Percentiles rank a stretch among this genome's conserved stretches.
phyloP scores from a whole-genome alignment of 768 basidiomycete genomes.

The Antrodiella citrinella region DNA sequence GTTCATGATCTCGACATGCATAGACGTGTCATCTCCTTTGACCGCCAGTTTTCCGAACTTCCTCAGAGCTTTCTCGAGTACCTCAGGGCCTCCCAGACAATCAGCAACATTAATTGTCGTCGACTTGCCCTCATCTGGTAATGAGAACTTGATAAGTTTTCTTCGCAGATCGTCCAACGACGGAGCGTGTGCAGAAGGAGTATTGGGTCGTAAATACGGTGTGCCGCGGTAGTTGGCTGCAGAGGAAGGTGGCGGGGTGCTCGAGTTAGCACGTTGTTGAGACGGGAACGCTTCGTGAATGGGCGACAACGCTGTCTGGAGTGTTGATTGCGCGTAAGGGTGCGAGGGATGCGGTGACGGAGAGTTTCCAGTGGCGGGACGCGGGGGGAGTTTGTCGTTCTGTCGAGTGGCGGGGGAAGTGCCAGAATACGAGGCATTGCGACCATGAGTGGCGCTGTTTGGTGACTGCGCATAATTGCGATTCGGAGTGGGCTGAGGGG shows the following conservation, averaged over 20 bases:
- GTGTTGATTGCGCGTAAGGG: constrained; percentile 40
- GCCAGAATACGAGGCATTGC: constrained; percentile 44
- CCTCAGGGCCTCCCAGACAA: constrained; percentile 75
- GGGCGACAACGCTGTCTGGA: constrained; percentile 49
- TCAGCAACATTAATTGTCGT: constrained; percentile 69
- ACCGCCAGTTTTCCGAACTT: constrained; percentile 72
- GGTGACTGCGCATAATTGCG: constrained; percentile 22
- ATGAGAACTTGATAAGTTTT: constrained; percentile 81
- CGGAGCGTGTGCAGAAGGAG: constrained; percentile 34
- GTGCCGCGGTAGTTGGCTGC: constrained; percentile 39
- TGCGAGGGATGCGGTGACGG: constrained; percentile 43
- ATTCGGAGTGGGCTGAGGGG: constrained; percentile 32
- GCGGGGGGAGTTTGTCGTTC: constrained; percentile 37
- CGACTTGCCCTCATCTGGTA: constrained; percentile 71
- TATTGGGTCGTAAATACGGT: constrained; percentile 40
- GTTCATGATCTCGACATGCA: constrained; percentile 60
- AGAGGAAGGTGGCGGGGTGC: constrained; percentile 36
- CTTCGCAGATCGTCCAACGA: constrained; percentile 74
- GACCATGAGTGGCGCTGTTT: constrained; percentile 32
- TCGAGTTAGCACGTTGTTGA: constrained; percentile 21
- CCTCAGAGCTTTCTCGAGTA: constrained; percentile 81
- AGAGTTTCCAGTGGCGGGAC: constrained; percentile 31
- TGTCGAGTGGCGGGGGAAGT: constrained; percentile 28
- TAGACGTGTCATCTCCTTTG: constrained; percentile 30
- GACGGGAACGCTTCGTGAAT: constrained; percentile 57